Percentiles rank a stretch among this genome's conserved stretches.
Conservation (phyloP, 139 green algal species). For the Tetratostichococcus sp. region DNA sequence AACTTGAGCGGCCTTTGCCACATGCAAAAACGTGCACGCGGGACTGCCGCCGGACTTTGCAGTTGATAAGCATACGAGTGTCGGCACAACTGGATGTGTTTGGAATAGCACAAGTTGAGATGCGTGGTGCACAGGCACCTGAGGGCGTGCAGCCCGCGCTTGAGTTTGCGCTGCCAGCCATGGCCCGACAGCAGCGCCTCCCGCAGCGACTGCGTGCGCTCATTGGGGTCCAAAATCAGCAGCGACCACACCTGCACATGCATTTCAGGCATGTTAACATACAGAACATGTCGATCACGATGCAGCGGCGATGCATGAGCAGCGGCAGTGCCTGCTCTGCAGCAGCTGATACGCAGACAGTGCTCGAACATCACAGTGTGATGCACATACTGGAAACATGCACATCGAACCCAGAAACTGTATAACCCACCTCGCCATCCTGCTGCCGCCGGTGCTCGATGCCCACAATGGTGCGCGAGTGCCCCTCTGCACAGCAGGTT, state of each 20-base stretch:
- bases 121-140: not conserved
- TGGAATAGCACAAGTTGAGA: not conserved
- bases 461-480: constrained; percentile 52
- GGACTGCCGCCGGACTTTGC: too few species aligned
- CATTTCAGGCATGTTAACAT: too few species aligned
- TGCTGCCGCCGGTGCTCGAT: constrained; percentile 17
- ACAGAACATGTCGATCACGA: too few species aligned
- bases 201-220: not conserved
- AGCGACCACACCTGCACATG: constrained; percentile 7
- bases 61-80: too few species aligned
- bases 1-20: too few species aligned
- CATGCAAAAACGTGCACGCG: too few species aligned
- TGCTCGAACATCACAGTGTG: too few species aligned
- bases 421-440: not conserved
- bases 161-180: constrained; percentile 17
- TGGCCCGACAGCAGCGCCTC: not conserved
- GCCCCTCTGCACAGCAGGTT: constrained; percentile 17
- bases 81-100: too few species aligned
- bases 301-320: too few species aligned
- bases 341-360: too few species aligned
- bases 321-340: too few species aligned
- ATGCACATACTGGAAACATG: too few species aligned
- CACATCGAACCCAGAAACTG: not conserved
- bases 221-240: constrained; percentile 23
- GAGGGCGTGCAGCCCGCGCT: constrained; percentile 16